Evolutionary conservation across 495 filamentous ascomycete genomes (phyloP).

Genomic region (Aspergillus panamensis): DNA sequence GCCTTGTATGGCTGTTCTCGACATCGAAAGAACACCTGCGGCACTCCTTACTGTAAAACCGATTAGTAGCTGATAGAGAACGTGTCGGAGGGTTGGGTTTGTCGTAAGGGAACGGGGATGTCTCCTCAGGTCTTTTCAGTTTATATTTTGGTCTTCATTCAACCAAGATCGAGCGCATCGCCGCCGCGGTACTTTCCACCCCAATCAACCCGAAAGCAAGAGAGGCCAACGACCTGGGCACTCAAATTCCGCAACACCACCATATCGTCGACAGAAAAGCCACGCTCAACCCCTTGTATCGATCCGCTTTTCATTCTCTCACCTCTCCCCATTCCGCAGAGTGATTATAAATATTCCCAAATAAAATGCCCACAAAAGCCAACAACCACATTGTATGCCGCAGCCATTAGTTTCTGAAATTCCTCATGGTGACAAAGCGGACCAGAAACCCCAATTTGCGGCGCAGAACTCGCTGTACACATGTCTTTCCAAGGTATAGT

Average conservation of each 20-base stretch:
- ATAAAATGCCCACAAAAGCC: conserved; percentile 1
- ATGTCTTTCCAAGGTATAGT: conserved; percentile 20
- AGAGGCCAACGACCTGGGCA: conserved; percentile 13
- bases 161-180: conserved; percentile 28
- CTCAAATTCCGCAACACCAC: conserved; percentile 23
- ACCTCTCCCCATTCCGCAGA: conserved; percentile 9
- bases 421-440: conserved; percentile 45
- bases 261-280: conserved; percentile 2
- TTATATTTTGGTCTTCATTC: conserved; percentile 49
- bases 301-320: neutral
- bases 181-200: conserved; percentile 34
- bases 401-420: conserved; percentile 47
- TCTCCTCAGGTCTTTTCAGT: conserved; percentile 64
- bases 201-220: conserved; percentile 13
- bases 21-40: neutral
- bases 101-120: neutral
- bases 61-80: neutral
- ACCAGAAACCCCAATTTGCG: conserved; percentile 46
- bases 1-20: neutral
- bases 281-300: conserved; percentile 6
- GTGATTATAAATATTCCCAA: neutral
- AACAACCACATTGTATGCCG: conserved; percentile 32
- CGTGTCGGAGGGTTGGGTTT: no score
- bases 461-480: conserved; percentile 30
- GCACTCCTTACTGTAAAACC: neutral